phyloP scores from a whole-genome alignment of 345 rosid genomes.

The Linum usitatissimum region DNA sequence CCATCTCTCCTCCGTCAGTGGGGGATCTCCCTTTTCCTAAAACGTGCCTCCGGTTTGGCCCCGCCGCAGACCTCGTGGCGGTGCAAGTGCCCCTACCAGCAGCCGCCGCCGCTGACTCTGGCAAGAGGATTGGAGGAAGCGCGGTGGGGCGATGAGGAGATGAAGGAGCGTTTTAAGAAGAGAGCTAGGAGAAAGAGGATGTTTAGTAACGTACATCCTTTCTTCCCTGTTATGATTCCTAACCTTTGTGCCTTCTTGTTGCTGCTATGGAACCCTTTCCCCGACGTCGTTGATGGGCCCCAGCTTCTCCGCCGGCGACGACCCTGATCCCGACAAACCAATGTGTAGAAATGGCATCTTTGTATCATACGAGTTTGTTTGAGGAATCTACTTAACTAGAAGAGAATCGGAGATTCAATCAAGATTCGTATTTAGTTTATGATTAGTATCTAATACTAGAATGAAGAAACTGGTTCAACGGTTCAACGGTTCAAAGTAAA shows the following conservation, averaged over 20 bases:
- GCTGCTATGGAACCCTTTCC: slow-evolving; percentile 46
- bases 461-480: too few relatives aligned
- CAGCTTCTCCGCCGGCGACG: too few relatives aligned
- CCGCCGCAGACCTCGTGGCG: slow-evolving; percentile 60
- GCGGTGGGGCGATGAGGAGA: slow-evolving; percentile 48
- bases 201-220: slow-evolving; percentile 34
- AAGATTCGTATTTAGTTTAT: too few relatives aligned
- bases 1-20: slow-evolving; percentile 22
- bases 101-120: slow-evolving; percentile 58
- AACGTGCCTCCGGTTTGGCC: slow-evolving; percentile 42
- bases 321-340: too few relatives aligned
- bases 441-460: too few relatives aligned
- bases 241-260: slow-evolving; percentile 44
- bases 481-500: too few relatives aligned
- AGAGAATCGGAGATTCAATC: too few relatives aligned
- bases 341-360: too few relatives aligned
- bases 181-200: slow-evolving; percentile 43
- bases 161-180: slow-evolving; percentile 43
- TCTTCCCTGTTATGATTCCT: slow-evolving; percentile 47
- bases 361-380: too few relatives aligned
- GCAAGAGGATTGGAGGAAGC: slow-evolving; percentile 63
- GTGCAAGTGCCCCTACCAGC: slow-evolving; percentile 65
- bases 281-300: not conserved
- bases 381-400: too few relatives aligned
- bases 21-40: slow-evolving; percentile 48